Evolutionary conservation across 768 basidiomycete species (phyloP), one percentile per base, ranked within the genome.

Genomic region (Ramaria sp.): DNA sequence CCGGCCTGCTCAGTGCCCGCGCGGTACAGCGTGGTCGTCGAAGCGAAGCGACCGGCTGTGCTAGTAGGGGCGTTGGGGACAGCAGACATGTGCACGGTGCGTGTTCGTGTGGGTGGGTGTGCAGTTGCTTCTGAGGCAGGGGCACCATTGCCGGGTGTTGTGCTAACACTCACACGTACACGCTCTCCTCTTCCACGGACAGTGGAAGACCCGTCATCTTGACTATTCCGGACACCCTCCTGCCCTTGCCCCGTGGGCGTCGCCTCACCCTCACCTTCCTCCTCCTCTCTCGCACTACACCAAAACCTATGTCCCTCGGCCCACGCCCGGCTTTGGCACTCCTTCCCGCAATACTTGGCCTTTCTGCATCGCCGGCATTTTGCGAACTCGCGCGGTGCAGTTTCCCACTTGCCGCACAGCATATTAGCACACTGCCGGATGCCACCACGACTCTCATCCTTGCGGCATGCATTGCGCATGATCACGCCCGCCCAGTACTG

Each of bases 401-500:
- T 74, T 70, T 99, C 96, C 96, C 94, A 97, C 62, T 81, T 81
- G 0, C 95, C 96, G 64, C 96, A 98, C 48, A 88, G 78, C 94
- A 98, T 87, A 67, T 96, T 96, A 0, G 96, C 96, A 75, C 96
- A 99, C 69, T 98, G 96, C 56, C 96, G 72, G 60, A 97, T 93
- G 11, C 96, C 96, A 53, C 93, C 93, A 37, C 85, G 73, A 50
- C 78, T 82, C 61, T 98, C 95, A 63, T 98, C 96, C 73, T 99
- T 98, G 67, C 95, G 76, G 71, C 96, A 99, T 12, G 96, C 96
- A 68, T 99, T 99, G 53, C 96, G 80, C 96, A 98, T 99, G 65
- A 98, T 96, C n/a, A 97, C 95, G 2, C 93, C 92, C 0, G 95
- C 96, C 96, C 96, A 98, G 64, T 97, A 96, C 70, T 96, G 91